Base-by-base conservation (phyloP, 2,329 filamentous ascomycete genomes). In the Aspergillus sp. region DNA sequence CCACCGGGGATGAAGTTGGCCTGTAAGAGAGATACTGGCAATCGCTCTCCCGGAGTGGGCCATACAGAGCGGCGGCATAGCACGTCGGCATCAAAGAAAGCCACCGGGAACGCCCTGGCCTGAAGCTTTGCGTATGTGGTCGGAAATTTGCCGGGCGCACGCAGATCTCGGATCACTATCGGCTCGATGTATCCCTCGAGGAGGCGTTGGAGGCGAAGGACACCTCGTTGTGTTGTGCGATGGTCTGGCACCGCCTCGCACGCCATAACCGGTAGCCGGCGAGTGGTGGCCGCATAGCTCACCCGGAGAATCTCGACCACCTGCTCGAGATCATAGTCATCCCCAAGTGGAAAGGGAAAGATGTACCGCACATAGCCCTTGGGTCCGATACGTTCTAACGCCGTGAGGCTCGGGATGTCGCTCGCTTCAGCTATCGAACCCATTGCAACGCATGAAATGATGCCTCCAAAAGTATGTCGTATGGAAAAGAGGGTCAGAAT, bases 1-100 rank as follows among this genome's bases (percentile, higher is more conserved):
- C 83, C 84, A 3, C 80, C 83, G 0, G 64, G 56, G 41, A 86
- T 78, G 54, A 84, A 79, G 42, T 77, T 84, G 5, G 76, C 76
- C 63, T 85, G 83, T 1, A 84, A 68, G n/a, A 70, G 59, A 1
- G 67, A 71, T 0, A 73, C 67, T 27, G 78, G 73, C 0, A 83
- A 59, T 0, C 77, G 80, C 5, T 73, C 76, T 5, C 73, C 71
- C 0, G 81, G 75, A 1, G 75, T 74, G 53, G 66, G 63, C 66
- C 66, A 69, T 5, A 67, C 59, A 15, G 60, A 54, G 5, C 60
- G 57, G 8, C 59, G 67, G 48, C 70, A 72, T 11, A 84, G 66
- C 7, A 75, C 50, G n/a, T 71, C 66, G 61, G 82, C 82, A 54
- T 83, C 78, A 6, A 86, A 74, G 73, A 83, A 78, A 19, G 66